Evolutionary conservation across 352 stramenopile species (phyloP).

Genomic region (Elongisporangium undulatum): DNA sequence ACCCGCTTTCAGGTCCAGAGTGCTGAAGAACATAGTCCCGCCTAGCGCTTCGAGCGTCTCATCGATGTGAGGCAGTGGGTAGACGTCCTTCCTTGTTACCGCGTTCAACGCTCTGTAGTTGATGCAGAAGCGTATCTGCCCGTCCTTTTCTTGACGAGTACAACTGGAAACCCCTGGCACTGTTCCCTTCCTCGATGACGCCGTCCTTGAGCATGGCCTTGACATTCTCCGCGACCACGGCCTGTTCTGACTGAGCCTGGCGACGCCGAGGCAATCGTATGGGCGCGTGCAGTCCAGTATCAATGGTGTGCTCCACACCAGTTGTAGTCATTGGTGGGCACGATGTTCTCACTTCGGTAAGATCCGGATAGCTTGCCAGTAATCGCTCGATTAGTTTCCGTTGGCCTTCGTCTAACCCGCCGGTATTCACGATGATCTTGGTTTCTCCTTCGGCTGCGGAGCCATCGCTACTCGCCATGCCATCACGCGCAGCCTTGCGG

Average conservation of each 20-base stretch:
- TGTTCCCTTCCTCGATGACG: slow-evolving; percentile 11
- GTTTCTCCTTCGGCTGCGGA: slow-evolving; percentile 6
- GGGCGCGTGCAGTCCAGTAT: slow-evolving; percentile 8
- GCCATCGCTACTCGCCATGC: neutral
- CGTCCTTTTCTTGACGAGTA: slow-evolving; percentile 22
- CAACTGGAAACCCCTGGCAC: slow-evolving; percentile 12
- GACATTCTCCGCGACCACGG: slow-evolving; percentile 6
- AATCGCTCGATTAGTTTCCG: slow-evolving; percentile 5
- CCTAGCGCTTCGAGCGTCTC: slow-evolving; percentile 15
- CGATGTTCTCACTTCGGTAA: neutral
- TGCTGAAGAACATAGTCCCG: slow-evolving; percentile 6
- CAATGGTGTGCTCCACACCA: slow-evolving; percentile 12
- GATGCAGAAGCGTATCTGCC: slow-evolving; percentile 16
- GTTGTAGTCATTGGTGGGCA: slow-evolving; percentile 8
- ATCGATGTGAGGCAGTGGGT: slow-evolving; percentile 15
- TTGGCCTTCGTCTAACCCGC: neutral
- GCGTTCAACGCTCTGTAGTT: slow-evolving; percentile 17
- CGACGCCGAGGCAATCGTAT: slow-evolving; percentile 5
- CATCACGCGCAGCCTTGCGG: too few species aligned
- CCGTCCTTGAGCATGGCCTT: slow-evolving; percentile 10
- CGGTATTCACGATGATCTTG: neutral
- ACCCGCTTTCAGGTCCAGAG: slow-evolving; percentile 9
- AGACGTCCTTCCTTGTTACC: slow-evolving; percentile 19
- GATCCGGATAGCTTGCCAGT: slow-evolving; percentile 3
- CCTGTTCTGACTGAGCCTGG: slow-evolving; percentile 7